Evolutionary conservation across 163 green algal species (phyloP), one percentile per base, ranked within the genome.

Genomic region (Scenedesmus sp.): DNA sequence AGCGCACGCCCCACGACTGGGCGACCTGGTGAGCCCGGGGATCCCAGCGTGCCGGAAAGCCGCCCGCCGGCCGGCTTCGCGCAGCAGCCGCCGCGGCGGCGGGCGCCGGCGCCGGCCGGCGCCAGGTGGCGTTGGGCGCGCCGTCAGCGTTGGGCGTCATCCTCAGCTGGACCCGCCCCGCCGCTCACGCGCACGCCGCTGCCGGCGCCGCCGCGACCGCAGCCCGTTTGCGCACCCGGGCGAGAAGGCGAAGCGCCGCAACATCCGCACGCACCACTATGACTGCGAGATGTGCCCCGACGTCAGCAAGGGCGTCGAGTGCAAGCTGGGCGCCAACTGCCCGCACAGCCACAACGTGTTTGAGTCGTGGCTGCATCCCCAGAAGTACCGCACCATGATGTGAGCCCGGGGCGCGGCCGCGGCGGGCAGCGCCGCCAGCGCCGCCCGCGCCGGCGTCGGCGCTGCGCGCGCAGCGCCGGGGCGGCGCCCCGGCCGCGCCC

Each of bases 401-500:
- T 97, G 93, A 17, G 15, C 14, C 14, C 47, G 15, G 47, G 17
- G 47, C 47, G 17, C 47, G 15, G 17, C 47, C 47, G 17, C 47
- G 17, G 47, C 17, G 47, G 15, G 17, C 47, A 56, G 15, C 47
- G 14, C 15, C 17, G 14, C 15, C 47, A 56, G 47, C 47, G 14
- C 15, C 14, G 15, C 47, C 14, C 15, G 47, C 47, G 15, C 17
- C 17, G 14, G 47, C 47, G 15, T 56, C 14, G 15, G 14, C 15
- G 14, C 47, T 56, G 47, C 47, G 17, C 47, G 17, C 17, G 47
- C 47, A 17, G 14, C 17, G 15, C 47, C 17, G 14, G 17, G 26
- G 97, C 95, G 71, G 93, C 97, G 87, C 91, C 85, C 88, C 96
- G 92, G 88, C 90, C 97, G 73, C 93, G 97, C 79, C 93, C 93